phyloP scores from a whole-genome alignment of 2,329 filamentous ascomycete genomes.

The Ploettnerulaceae sp. region DNA sequence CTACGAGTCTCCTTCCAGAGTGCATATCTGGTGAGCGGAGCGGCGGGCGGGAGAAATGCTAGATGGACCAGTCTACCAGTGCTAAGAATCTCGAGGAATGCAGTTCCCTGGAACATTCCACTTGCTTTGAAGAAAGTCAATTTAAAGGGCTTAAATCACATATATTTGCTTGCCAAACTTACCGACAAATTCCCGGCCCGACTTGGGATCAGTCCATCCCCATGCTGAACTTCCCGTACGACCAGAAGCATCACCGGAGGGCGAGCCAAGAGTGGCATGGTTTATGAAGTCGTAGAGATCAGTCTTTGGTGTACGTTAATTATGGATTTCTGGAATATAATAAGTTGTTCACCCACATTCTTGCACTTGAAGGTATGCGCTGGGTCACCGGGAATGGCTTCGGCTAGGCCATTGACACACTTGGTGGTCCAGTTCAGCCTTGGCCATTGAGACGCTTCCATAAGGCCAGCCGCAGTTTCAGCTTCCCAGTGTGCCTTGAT shows the following conservation, averaged over 20 bases:
- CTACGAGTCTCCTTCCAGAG: slow-evolving; percentile 38
- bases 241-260: background rate
- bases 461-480: slow-evolving; percentile 5
- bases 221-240: slow-evolving; percentile 18
- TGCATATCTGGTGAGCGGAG: background rate
- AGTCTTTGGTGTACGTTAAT: slow-evolving; percentile 2
- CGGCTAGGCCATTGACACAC: slow-evolving; percentile 6
- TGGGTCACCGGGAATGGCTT: slow-evolving; percentile 7
- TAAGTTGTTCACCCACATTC: background rate
- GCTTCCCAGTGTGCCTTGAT: slow-evolving; percentile 4
- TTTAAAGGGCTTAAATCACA: background rate
- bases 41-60: slow-evolving; percentile 29
- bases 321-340: background rate
- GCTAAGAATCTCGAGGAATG: slow-evolving; percentile 44
- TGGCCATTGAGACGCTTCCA: slow-evolving; percentile 10
- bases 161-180: slow-evolving; percentile 22
- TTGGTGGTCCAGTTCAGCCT: slow-evolving; percentile 2
- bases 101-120: slow-evolving; percentile 7
- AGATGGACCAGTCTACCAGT: slow-evolving; percentile 43
- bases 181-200: slow-evolving; percentile 45
- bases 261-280: slow-evolving; percentile 19
- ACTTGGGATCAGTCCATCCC: slow-evolving; percentile 43
- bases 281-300: slow-evolving; percentile 24
- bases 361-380: slow-evolving; percentile 9
- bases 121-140: background rate